These are phyloP conservation scores for Trametes polyzona DNA, from an alignment of 1,284 basidiomycete species.

Conservation along the genomic window DNA sequence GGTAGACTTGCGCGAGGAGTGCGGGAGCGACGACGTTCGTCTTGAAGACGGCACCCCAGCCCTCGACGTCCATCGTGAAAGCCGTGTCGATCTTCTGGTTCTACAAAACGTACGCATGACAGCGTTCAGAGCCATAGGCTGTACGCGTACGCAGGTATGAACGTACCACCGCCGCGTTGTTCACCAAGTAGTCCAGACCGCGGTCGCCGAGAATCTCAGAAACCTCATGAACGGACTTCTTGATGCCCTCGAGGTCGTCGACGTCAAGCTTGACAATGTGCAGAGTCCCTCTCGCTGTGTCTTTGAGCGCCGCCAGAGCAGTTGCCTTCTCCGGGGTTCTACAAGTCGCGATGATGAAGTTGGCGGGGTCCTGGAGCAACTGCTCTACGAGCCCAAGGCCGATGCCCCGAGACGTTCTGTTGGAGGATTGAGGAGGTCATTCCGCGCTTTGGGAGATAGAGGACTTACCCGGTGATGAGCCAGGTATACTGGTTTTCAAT, in stretches of 20 bases:
- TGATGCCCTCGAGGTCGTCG: conserved; percentile 32
- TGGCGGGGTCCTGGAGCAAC: conserved; percentile 33
- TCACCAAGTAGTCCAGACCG: conserved; percentile 42
- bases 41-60: conserved; percentile 28
- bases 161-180: conserved; percentile 30
- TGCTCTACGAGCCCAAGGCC: conserved; percentile 41
- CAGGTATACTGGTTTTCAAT: conserved; percentile 1
- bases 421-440: background rate
- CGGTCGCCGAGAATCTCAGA: conserved; percentile 27
- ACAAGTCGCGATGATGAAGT: conserved; percentile 42
- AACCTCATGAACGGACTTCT: conserved; percentile 28
- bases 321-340: conserved; percentile 35
- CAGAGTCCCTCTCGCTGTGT: conserved; percentile 29
- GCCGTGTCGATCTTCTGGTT: conserved; percentile 30
- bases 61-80: conserved; percentile 31
- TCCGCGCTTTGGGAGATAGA: conserved; percentile 9
- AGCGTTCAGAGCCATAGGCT: background rate
- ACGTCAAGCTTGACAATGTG: conserved; percentile 41
- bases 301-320: conserved; percentile 31
- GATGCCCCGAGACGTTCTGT: conserved; percentile 41
- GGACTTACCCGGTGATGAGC: conserved; percentile 18
- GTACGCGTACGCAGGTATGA: too few relatives aligned
- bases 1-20: conserved; percentile 36
- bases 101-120: conserved; percentile 5
- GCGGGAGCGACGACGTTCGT: conserved; percentile 41